Conservation (phyloP, 2,329 filamentous ascomycete genomes). For the Aspergillus glaucus region DNA sequence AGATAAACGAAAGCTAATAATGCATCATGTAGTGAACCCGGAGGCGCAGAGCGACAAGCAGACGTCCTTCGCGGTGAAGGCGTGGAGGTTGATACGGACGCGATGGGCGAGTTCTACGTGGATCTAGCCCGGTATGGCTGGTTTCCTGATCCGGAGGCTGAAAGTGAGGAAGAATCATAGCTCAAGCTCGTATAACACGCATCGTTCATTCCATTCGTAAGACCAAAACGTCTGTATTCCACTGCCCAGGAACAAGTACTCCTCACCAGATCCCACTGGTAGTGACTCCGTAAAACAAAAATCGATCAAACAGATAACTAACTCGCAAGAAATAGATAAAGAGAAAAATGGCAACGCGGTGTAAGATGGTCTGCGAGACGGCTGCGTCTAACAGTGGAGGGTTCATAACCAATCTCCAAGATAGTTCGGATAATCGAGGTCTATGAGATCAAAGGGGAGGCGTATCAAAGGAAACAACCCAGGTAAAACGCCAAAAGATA, state of each 20-base stretch:
- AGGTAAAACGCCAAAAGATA: no score
- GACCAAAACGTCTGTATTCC: neutral
- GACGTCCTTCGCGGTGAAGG: constrained; percentile 36
- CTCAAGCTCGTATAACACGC: neutral
- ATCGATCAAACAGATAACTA: no score
- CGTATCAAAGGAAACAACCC: no score
- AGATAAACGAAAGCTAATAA: constrained; percentile 1
- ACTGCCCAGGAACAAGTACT: neutral
- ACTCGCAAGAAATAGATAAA: no score
- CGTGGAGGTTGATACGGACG: constrained; percentile 35
- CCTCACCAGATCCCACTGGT: neutral
- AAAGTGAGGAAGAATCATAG: neutral
- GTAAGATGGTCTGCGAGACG: no score
- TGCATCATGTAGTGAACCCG: constrained; percentile 29
- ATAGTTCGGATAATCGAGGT: no score
- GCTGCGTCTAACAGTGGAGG: no score
- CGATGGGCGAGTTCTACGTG: constrained; percentile 40
- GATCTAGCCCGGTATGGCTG: constrained; percentile 41
- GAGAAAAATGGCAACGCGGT: no score
- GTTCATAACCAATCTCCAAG: no score
- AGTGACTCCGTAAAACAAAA: neutral
- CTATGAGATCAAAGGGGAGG: no score
- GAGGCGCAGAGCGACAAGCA: constrained; percentile 39
- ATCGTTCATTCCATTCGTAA: neutral
- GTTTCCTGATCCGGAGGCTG: constrained; percentile 36